Evolutionary conservation across 2,329 filamentous ascomycete species (phyloP), one percentile per base, ranked within the genome.

Genomic region (Bipolaris oryzae): DNA sequence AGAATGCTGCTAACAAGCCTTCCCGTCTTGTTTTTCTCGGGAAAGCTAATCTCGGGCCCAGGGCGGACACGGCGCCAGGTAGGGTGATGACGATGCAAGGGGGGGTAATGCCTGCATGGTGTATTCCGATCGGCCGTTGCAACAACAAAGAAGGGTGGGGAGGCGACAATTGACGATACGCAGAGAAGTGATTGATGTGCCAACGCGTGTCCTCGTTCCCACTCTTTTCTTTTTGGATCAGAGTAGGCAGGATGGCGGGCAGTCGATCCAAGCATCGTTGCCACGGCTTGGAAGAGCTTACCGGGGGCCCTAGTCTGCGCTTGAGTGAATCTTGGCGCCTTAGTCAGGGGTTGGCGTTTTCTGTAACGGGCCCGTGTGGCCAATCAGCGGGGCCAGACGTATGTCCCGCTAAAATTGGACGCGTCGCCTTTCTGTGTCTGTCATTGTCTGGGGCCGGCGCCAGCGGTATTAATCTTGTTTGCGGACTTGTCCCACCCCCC

Each of bases 241-340:
- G 2, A 13, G 28, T 11, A 7, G 3, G 28, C 11, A 13, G 25
- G 38, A 43, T 55, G 21, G 33, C 20, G 37, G 25, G 35, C 53
- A 33, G 55, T 53, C 34, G 34, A 53, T 58, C 58, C 56, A 61
- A 60, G 62, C 60, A 56, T 51, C 51, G 41, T 54, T 51, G 50
- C 44, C 57, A 56, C 47, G 56, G 51, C 48, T 51, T 51, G 54
- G 44, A 39, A 33, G 45, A 43, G 46, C 47, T 56, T 52, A 44
- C 31, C 7, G 13, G 42, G 34, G 35, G 7, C 7, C 34, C 34
- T 49, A 18, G 46, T 11, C 34, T n/a, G 16, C 46, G 43, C 39
- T 53, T 49, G 37, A 38, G 39, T 48, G 38, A 28, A 20, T 23
- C 48, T 57, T 59, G 53, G 57, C 34, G 41, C 38, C 58, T 61